These are phyloP conservation scores for Lactarius deliciosus DNA, from an alignment of 768 basidiomycete genomes.

Conservation along the genomic window DNA sequence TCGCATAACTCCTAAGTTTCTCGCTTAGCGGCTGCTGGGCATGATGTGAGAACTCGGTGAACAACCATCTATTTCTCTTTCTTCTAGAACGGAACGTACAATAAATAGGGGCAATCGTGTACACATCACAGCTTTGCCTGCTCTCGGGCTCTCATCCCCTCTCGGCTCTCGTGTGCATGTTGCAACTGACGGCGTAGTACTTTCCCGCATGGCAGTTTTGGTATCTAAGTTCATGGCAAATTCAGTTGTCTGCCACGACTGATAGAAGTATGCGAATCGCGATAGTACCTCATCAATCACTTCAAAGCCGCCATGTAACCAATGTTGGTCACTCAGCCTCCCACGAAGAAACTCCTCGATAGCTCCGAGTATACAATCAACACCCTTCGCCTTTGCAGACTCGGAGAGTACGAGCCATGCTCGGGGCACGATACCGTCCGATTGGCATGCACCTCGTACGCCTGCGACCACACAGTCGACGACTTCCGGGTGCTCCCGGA, in stretches of 20 bases:
- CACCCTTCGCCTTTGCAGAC: slow-evolving; percentile 45
- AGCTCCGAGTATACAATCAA: slow-evolving; percentile 45
- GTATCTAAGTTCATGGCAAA: slow-evolving; percentile 48
- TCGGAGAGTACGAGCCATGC: slow-evolving; percentile 74
- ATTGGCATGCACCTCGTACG: slow-evolving; percentile 65
- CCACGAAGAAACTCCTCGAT: slow-evolving; percentile 60
- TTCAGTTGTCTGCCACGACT: not conserved
- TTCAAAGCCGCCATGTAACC: slow-evolving; percentile 70
- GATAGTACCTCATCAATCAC: slow-evolving; percentile 54
- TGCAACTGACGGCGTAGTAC: slow-evolving; percentile 60
- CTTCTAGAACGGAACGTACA: not conserved
- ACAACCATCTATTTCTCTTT: not conserved
- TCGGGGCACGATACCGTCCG: slow-evolving; percentile 70
- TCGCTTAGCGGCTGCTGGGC: not conserved
- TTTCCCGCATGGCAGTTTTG: slow-evolving; percentile 73
- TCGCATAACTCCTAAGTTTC: not conserved
- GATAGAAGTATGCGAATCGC: not conserved
- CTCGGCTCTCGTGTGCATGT: slow-evolving; percentile 36
- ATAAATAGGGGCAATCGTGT: not conserved
- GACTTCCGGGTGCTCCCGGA: slow-evolving; percentile 62
- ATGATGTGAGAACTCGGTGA: not conserved
- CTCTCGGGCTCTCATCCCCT: slow-evolving; percentile 1
- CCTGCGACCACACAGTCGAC: slow-evolving; percentile 72
- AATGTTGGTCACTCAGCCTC: slow-evolving; percentile 70
- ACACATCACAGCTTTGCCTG: not conserved